A percentile compares a stretch with the other conserved stretches of the same genome.
Evolutionary conservation across 2,329 filamentous ascomycete species (phyloP).

Genomic region (Westerdykella aurantiaca): DNA sequence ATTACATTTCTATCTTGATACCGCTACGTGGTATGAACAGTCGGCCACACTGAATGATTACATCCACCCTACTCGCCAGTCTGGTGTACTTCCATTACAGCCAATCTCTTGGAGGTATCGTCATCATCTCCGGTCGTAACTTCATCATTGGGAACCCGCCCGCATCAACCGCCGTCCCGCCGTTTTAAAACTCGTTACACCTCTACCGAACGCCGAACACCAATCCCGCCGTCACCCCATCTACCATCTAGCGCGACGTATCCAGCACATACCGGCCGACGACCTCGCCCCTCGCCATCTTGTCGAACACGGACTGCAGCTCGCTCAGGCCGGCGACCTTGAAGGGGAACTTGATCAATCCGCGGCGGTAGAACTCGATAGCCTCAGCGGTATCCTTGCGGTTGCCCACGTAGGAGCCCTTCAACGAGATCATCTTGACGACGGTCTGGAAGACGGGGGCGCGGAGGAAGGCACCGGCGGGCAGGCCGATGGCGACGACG

Average conservation of each 20-base stretch:
- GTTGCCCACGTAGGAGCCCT: slow-evolving; percentile 91
- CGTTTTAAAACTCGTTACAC: too few relatives aligned
- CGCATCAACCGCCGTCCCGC: too few relatives aligned
- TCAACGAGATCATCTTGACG: slow-evolving; percentile 84
- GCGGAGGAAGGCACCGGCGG: slow-evolving; percentile 66
- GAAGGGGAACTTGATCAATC: slow-evolving; percentile 80
- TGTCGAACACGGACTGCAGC: slow-evolving; percentile 71
- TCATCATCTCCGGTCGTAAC: too few relatives aligned
- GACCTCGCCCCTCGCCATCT: slow-evolving; percentile 62
- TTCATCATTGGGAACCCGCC: too few relatives aligned
- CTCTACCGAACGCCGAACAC: too few relatives aligned
- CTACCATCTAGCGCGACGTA: slow-evolving; percentile 39
- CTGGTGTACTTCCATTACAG: too few relatives aligned
- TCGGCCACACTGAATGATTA: too few relatives aligned
- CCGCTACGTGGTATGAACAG: too few relatives aligned
- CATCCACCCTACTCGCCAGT: too few relatives aligned
- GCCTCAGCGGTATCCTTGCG: slow-evolving; percentile 82
- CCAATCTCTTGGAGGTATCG: too few relatives aligned
- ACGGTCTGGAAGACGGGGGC: slow-evolving; percentile 89
- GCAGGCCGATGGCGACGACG: slow-evolving; percentile 85
- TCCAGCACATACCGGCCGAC: slow-evolving; percentile 77
- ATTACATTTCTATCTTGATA: too few relatives aligned
- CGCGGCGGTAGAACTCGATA: slow-evolving; percentile 79
- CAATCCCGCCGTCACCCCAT: too few relatives aligned
- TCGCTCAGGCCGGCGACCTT: slow-evolving; percentile 78